phyloP scores from a whole-genome alignment of 2,329 filamentous ascomycete species.

The Cladosporium sp. region DNA sequence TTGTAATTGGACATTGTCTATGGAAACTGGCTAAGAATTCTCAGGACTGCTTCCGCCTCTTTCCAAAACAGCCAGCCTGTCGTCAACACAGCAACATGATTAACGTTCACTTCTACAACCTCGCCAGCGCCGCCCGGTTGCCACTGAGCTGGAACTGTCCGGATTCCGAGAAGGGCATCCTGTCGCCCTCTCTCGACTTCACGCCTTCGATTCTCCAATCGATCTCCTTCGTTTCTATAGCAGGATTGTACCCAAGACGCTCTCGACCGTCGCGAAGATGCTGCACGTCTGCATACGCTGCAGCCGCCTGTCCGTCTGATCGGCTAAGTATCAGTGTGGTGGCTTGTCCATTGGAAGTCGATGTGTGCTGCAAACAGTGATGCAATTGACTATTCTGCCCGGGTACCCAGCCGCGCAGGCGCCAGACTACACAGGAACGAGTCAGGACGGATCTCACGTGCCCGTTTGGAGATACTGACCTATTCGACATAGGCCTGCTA shows the following conservation, averaged over 20 bases:
- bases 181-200: constrained; percentile 17
- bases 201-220: constrained; percentile 25
- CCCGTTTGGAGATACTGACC: constrained; percentile 13
- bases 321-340: constrained; percentile 19
- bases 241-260: constrained; percentile 26
- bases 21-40: too few relatives aligned
- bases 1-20: too few relatives aligned
- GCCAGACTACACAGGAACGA: constrained; percentile 19
- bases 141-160: constrained; percentile 19
- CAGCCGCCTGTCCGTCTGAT: constrained; percentile 21
- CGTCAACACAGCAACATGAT: too few relatives aligned
- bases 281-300: constrained; percentile 19
- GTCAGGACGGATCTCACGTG: neutral
- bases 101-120: constrained; percentile 15
- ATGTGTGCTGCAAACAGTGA: constrained; percentile 19
- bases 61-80: too few relatives aligned
- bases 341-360: constrained; percentile 9
- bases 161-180: neutral
- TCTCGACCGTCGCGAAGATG: constrained; percentile 25
- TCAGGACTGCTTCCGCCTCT: too few relatives aligned
- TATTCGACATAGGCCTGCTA: constrained; percentile 17
- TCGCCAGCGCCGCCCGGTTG: constrained; percentile 27
- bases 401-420: constrained; percentile 23
- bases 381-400: constrained; percentile 12
- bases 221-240: constrained; percentile 18